Percentiles rank a stretch among this genome's conserved stretches.
phyloP scores from a whole-genome alignment of 148 eudicot genomes.

The Chenopodium quinoa region DNA sequence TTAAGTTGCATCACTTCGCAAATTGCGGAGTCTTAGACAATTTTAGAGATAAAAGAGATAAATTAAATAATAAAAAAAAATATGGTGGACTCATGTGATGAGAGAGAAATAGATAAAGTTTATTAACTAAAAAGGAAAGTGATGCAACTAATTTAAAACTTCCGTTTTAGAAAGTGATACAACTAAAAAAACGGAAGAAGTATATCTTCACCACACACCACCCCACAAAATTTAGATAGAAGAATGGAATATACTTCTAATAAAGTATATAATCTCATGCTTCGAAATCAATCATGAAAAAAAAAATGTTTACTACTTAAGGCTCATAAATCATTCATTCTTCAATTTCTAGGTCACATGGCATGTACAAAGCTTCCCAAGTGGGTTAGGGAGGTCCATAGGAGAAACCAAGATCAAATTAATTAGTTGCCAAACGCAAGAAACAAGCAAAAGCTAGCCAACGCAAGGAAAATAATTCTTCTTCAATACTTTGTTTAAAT shows the following conservation, averaged over 20 bases:
- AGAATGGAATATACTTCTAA: no score
- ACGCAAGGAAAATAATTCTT: neutral
- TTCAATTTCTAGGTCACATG: constrained; percentile 16
- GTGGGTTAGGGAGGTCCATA: neutral
- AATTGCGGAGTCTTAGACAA: no score
- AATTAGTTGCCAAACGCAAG: constrained; percentile 12
- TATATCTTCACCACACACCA: no score
- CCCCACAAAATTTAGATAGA: neutral
- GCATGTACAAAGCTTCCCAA: constrained; percentile 7
- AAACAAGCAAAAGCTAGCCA: constrained; percentile 9
- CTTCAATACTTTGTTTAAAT: neutral
- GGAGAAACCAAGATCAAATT: constrained; percentile 8
- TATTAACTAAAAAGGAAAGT: no score
- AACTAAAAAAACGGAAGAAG: no score
- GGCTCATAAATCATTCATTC: constrained; percentile 8
- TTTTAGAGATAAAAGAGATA: no score
- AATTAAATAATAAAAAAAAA: no score
- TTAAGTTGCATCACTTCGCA: no score
- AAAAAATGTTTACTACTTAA: neutral
- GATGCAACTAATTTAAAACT: no score
- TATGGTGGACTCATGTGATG: no score
- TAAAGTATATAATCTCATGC: neutral
- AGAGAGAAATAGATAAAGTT: no score
- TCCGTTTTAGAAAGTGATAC: no score
- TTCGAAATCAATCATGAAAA: constrained; percentile 1